A percentile compares a stretch with the other conserved stretches of the same genome.
Conservation (phyloP, 2,329 filamentous ascomycete species). For the Blumeria hordei region DNA sequence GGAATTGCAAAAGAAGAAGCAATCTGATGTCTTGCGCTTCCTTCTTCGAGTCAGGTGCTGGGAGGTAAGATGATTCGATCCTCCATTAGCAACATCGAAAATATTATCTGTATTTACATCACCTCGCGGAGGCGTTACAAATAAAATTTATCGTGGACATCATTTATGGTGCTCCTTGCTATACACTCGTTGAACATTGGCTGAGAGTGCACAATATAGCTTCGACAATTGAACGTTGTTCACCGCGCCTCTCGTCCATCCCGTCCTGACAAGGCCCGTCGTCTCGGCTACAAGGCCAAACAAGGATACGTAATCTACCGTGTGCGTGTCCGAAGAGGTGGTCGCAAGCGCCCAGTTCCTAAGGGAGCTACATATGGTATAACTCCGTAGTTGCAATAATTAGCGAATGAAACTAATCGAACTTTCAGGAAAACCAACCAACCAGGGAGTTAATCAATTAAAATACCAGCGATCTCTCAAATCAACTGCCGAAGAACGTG, state of each 20-base stretch:
- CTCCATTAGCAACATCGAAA: too few species aligned
- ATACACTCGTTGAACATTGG: constrained; percentile 99
- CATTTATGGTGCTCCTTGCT: constrained; percentile 30
- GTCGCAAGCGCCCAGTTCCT: constrained; percentile 84
- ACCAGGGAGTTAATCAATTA: constrained; percentile 99
- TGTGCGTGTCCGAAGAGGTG: constrained; percentile 91
- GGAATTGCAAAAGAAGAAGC: constrained; percentile 99
- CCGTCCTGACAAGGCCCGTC: constrained; percentile 98
- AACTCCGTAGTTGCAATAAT: constrained; percentile 15
- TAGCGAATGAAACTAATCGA: neutral
- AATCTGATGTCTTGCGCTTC: constrained; percentile 99
- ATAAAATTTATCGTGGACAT: constrained; percentile 9
- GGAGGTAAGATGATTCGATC: constrained; percentile 47
- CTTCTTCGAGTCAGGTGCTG: constrained; percentile 99
- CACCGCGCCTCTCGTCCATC: constrained; percentile 96
- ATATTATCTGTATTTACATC: neutral
- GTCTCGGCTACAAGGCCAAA: constrained; percentile 99
- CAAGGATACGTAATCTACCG: constrained; percentile 99
- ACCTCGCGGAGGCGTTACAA: neutral
- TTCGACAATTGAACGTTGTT: constrained; percentile 98
- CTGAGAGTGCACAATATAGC: constrained; percentile 99
- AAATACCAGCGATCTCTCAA: constrained; percentile 99
- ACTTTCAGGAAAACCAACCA: constrained; percentile 86
- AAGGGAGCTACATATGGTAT: constrained; percentile 98
- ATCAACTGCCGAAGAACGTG: constrained; percentile 97